phyloP scores from a whole-genome alignment of 139 green algal genomes.

The Parachlorella kessleri region DNA sequence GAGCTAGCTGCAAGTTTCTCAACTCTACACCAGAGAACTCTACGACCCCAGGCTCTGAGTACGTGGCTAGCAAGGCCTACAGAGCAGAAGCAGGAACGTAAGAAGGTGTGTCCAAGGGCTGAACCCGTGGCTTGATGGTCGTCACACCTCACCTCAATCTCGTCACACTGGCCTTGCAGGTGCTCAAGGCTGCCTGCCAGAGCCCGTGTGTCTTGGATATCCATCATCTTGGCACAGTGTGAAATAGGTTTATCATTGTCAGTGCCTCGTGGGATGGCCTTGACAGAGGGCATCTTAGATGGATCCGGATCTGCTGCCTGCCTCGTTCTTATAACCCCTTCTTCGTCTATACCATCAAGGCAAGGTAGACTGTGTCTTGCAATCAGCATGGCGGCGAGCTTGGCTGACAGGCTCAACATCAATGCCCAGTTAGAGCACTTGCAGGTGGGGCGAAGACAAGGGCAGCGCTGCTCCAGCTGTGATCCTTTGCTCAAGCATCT shows the following conservation, averaged over 20 bases:
- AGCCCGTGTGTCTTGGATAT: too few relatives aligned
- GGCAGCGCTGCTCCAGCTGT: too few relatives aligned
- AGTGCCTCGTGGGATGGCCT: too few relatives aligned
- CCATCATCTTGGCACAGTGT: too few relatives aligned
- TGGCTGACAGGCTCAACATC: conserved; percentile 95
- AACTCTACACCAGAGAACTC: background rate
- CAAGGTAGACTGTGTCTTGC: too few relatives aligned
- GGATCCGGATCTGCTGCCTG: too few relatives aligned
- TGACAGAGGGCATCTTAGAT: too few relatives aligned
- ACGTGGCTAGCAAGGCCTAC: background rate
- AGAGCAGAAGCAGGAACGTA: background rate
- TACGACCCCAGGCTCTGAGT: background rate
- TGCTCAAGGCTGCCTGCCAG: too few relatives aligned
- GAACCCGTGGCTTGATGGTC: background rate
- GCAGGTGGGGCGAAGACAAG: conserved; percentile 42
- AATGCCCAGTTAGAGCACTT: conserved; percentile 99
- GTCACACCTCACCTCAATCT: background rate
- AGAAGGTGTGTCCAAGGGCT: background rate
- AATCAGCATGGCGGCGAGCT: conserved; percentile 68
- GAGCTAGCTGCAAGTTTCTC: background rate
- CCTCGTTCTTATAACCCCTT: too few relatives aligned
- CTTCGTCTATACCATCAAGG: too few relatives aligned
- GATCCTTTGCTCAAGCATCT: too few relatives aligned
- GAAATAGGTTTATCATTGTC: too few relatives aligned
- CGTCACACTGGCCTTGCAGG: background rate